Conservation (phyloP, 1,284 basidiomycete genomes). For the Tremellales sp. region DNA sequence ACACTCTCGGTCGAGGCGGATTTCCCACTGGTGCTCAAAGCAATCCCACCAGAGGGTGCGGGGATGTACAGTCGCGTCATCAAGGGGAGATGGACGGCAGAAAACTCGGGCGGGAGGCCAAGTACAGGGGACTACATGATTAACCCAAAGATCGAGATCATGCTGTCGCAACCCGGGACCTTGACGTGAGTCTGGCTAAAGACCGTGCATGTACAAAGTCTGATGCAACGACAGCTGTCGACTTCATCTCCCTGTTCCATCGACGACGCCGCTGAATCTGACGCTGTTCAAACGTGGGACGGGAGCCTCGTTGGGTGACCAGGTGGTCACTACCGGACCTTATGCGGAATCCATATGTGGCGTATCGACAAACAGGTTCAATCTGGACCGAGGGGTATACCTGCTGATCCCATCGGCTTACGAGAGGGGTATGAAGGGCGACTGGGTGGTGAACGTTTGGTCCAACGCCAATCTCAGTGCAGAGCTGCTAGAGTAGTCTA, state of each 20-base stretch:
- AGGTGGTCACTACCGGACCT: constrained; percentile 66
- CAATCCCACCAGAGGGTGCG: constrained; percentile 69
- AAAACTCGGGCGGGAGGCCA: constrained; percentile 63
- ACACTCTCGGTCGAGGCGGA: constrained; percentile 62
- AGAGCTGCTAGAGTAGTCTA: constrained; percentile 10
- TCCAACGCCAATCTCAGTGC: constrained; percentile 42
- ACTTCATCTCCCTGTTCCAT: constrained; percentile 17
- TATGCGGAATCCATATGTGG: constrained; percentile 70
- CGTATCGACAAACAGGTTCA: constrained; percentile 58
- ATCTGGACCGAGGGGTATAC: constrained; percentile 62
- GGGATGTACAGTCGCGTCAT: constrained; percentile 77
- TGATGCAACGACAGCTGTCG: constrained; percentile 13
- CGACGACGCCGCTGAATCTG: constrained; percentile 41
- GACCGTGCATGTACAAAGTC: too few species aligned
- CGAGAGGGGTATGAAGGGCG: constrained; percentile 56
- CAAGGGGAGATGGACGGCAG: constrained; percentile 61
- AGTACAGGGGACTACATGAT: constrained; percentile 58
- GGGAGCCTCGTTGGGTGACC: constrained; percentile 47
- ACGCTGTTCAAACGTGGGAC: constrained; percentile 41
- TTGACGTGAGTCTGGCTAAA: constrained; percentile 58
- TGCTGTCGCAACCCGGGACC: constrained; percentile 55
- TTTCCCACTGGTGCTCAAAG: constrained; percentile 46
- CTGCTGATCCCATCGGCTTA: constrained; percentile 70
- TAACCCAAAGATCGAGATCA: constrained; percentile 68
- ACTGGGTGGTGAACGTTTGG: constrained; percentile 62